Base-by-base conservation (phyloP, 2,329 filamentous ascomycete species). In the Ascochyta lentis region DNA sequence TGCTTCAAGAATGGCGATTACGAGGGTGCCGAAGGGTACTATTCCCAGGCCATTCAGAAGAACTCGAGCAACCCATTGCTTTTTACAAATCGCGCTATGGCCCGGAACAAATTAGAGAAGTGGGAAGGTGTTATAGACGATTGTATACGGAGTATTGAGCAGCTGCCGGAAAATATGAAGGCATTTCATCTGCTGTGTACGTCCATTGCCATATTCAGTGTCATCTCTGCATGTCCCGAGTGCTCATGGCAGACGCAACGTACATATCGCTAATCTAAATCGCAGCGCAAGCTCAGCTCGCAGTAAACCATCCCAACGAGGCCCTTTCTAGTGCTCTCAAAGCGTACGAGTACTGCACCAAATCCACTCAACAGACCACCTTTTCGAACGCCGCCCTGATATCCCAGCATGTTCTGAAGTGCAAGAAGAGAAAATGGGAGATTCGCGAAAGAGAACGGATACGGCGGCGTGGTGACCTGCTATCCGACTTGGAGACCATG, bases 41-140 rank as follows among this genome's bases (percentile, higher is more conserved):
- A 94, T 75, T 89, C 88, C 4, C 85, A 90, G 74, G 90, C 90
- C 79, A 92, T 96, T 65, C 86, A 90, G 66, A 86, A 87, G 71
- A 91, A 96, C 76, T 84, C 90, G 4, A 83, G 81, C 51, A 95
- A 96, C 71, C 86, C 89, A 1, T 81, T 89, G 27, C 84, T 96
- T 46, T 97, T 92, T 78, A 94, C 92, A 35, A 98, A 97, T 78
- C 90, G 93, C 49, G 91, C 92, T 47, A 89, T 96, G 78, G 87
- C 89, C 3, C 86, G 92, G 37, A 81, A 95, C 55, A 90, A 89
- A 76, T 83, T 96, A 22, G 78, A 83, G 57, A 81, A 86, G 65
- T 96, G 89, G 85, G 84, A 90, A 27, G 86, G 83, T 9, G 92
- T 89, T 44, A 88, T 95, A 60, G 80, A 86, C 56, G 93, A 97